Percentiles rank a stretch among this genome's conserved stretches.
Evolutionary conservation across 257 asterid genomes (phyloP).

Genomic region (Solanum pinnatisectum): DNA sequence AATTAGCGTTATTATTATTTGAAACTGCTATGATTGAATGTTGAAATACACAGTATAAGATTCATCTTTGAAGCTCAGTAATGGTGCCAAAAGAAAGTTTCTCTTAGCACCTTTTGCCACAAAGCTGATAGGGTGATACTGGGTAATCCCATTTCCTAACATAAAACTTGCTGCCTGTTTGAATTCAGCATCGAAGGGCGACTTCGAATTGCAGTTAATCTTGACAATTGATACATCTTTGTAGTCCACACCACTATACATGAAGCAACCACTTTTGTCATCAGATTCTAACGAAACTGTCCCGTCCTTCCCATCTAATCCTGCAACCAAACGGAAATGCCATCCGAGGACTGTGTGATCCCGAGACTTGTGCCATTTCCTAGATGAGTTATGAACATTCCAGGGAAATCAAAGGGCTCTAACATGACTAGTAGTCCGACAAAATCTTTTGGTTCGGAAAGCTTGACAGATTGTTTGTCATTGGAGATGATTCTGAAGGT

Average conservation of each 20-base stretch:
- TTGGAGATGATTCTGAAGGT: slow-evolving; percentile 42
- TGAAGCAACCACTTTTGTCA: slow-evolving; percentile 28
- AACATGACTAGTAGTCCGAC: slow-evolving; percentile 37
- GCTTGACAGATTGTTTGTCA: background rate
- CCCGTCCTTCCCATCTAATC: slow-evolving; percentile 26
- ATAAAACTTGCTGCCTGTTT: slow-evolving; percentile 45
- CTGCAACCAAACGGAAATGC: slow-evolving; percentile 24
- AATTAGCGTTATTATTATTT: background rate
- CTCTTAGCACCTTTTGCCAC: slow-evolving; percentile 56
- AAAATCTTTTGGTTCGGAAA: slow-evolving; percentile 19
- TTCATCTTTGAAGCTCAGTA: slow-evolving; percentile 74
- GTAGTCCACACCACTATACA: slow-evolving; percentile 19
- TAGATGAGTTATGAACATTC: slow-evolving; percentile 35
- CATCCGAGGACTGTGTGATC: slow-evolving; percentile 12
- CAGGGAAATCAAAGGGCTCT: slow-evolving; percentile 65
- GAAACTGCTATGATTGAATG: background rate
- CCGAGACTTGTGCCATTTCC: slow-evolving; percentile 36
- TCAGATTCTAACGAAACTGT: slow-evolving; percentile 43
- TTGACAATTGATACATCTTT: slow-evolving; percentile 12
- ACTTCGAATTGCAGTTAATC: slow-evolving; percentile 32
- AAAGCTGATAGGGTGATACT: slow-evolving; percentile 77
- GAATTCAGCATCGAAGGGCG: slow-evolving; percentile 27
- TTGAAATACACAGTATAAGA: slow-evolving; percentile 73
- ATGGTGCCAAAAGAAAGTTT: slow-evolving; percentile 49
- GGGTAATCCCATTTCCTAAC: slow-evolving; percentile 34